Percentiles rank a stretch among this genome's conserved stretches.
Evolutionary conservation across 352 stramenopile species (phyloP).

Genomic region (Phytophthora syringae): DNA sequence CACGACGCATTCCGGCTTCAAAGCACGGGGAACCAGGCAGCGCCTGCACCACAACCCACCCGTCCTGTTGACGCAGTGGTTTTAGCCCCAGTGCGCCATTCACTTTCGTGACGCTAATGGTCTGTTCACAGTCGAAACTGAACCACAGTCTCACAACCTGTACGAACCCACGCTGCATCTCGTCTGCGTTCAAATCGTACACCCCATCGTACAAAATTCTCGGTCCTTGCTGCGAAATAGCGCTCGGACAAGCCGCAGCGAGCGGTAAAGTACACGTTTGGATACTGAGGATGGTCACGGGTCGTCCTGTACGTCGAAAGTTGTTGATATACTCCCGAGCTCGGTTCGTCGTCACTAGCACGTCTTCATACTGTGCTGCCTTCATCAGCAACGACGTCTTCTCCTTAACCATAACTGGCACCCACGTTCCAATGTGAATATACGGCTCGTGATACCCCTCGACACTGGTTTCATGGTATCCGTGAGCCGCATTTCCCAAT

Average conservation of each 20-base stretch:
- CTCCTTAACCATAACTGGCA: slow-evolving; percentile 67
- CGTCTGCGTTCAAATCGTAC: slow-evolving; percentile 57
- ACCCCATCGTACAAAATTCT: slow-evolving; percentile 69
- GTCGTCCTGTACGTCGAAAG: slow-evolving; percentile 58
- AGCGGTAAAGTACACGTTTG: slow-evolving; percentile 69
- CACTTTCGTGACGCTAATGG: slow-evolving; percentile 80
- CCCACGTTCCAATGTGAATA: slow-evolving; percentile 81
- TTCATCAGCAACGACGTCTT: slow-evolving; percentile 44
- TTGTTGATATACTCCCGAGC: slow-evolving; percentile 71
- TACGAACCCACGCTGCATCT: slow-evolving; percentile 64
- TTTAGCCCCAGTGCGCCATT: slow-evolving; percentile 72
- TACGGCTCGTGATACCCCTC: slow-evolving; percentile 66
- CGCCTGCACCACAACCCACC: slow-evolving; percentile 79
- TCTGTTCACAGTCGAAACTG: slow-evolving; percentile 83
- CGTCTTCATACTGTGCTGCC: slow-evolving; percentile 63
- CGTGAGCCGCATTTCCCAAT: slow-evolving; percentile 38
- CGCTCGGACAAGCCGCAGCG: slow-evolving; percentile 63
- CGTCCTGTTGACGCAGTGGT: slow-evolving; percentile 75
- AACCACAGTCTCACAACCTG: slow-evolving; percentile 81
- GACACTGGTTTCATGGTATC: slow-evolving; percentile 8
- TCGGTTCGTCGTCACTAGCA: slow-evolving; percentile 69
- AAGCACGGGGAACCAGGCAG: slow-evolving; percentile 68
- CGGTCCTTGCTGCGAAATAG: slow-evolving; percentile 66
- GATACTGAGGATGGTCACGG: slow-evolving; percentile 75
- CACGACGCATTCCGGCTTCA: slow-evolving; percentile 71